Evolutionary conservation across 2,329 filamentous ascomycete genomes (phyloP).

Genomic region (Penicillium sp.): DNA sequence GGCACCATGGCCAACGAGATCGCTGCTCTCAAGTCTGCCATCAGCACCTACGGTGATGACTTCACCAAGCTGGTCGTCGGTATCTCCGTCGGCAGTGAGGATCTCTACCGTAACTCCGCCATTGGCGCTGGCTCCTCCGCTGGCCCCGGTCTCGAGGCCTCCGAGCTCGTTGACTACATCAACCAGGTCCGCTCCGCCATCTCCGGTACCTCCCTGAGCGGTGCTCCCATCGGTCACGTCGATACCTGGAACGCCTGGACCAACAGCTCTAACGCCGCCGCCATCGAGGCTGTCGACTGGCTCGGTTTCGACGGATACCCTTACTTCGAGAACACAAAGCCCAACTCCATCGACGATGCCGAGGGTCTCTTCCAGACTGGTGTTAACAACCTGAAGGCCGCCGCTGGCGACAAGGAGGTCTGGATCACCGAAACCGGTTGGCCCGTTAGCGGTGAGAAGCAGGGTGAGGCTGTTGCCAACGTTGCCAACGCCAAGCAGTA

Average conservation of each 20-base stretch:
- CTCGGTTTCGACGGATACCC: constrained; percentile 82
- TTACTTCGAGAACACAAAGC: constrained; percentile 73
- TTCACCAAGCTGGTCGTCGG: constrained; percentile 66
- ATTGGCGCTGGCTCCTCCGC: constrained; percentile 66
- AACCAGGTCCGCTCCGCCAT: constrained; percentile 66
- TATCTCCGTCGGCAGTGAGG: constrained; percentile 85
- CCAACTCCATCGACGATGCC: constrained; percentile 67
- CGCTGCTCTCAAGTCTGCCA: constrained; percentile 68
- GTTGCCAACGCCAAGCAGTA: constrained; percentile 72
- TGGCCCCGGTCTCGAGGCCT: constrained; percentile 64
- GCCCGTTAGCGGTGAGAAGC: constrained; percentile 69
- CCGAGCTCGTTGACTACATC: constrained; percentile 69
- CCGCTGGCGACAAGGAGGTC: constrained; percentile 67
- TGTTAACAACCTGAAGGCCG: constrained; percentile 60
- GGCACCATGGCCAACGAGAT: constrained; percentile 75
- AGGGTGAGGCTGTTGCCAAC: constrained; percentile 65
- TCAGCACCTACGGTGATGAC: constrained; percentile 65
- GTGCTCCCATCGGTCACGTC: constrained; percentile 73
- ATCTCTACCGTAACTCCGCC: constrained; percentile 78
- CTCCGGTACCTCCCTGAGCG: constrained; percentile 57
- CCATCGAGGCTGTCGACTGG: constrained; percentile 73
- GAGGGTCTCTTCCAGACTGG: constrained; percentile 70
- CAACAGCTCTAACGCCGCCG: constrained; percentile 69
- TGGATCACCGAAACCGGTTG: constrained; percentile 91
- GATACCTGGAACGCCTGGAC: constrained; percentile 85